phyloP scores from a whole-genome alignment of 2,329 filamentous ascomycete genomes.

The Penicillium sp. region DNA sequence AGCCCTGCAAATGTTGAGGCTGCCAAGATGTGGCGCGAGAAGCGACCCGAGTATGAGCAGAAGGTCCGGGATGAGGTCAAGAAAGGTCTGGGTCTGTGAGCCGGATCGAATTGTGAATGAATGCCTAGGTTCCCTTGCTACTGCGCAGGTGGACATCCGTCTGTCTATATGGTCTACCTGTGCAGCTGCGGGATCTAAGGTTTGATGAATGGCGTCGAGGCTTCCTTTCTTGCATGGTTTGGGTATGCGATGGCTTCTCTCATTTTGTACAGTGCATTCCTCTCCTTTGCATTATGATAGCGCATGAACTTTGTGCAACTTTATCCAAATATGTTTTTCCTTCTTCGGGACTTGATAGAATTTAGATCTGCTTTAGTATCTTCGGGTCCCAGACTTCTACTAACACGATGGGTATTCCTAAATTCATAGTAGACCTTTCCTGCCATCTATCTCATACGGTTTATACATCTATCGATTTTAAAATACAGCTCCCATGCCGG shows the following conservation, averaged over 20 bases:
- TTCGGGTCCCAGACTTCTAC: no score
- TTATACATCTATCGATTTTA: not conserved
- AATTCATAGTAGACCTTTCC: not conserved
- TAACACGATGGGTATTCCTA: not conserved
- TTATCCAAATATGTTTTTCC: not conserved
- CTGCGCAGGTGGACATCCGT: not conserved
- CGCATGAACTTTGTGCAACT: constrained; percentile 9
- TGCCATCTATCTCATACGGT: not conserved
- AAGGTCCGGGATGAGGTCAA: constrained; percentile 81
- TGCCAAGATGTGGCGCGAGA: constrained; percentile 92
- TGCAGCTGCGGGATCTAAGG: constrained; percentile 1
- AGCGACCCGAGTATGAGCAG: constrained; percentile 77
- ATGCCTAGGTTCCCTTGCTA: constrained; percentile 4
- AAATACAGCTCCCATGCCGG: not conserved
- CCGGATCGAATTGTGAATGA: not conserved
- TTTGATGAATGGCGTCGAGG: constrained; percentile 27
- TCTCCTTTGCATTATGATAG: constrained; percentile 13
- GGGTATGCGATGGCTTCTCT: constrained; percentile 11
- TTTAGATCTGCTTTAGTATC: not conserved
- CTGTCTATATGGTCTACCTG: not conserved
- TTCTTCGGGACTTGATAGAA: no score
- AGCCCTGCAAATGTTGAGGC: constrained; percentile 95
- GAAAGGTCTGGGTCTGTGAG: constrained; percentile 71
- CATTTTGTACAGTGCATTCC: constrained; percentile 16
- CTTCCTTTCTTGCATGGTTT: constrained; percentile 21